These are phyloP conservation scores for Tuber indicum DNA, from an alignment of 495 filamentous ascomycete genomes.

Conservation along the genomic window DNA sequence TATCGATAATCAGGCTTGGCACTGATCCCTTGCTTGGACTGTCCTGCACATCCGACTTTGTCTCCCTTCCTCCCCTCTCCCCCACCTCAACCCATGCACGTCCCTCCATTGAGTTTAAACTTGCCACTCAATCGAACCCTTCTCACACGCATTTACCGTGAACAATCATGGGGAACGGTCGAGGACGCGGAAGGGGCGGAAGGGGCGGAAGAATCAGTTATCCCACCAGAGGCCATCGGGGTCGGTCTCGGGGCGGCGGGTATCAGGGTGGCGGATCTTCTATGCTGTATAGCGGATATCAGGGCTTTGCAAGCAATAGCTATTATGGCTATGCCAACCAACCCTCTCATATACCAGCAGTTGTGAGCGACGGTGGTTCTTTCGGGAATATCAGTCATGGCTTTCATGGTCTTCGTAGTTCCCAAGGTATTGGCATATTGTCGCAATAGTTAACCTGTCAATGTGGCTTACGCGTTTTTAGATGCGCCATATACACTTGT, in stretches of 20 bases:
- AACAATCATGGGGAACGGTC: background rate
- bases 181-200: background rate
- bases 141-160: background rate
- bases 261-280: background rate
- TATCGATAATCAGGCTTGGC: background rate
- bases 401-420: background rate
- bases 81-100: background rate
- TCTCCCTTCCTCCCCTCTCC: background rate
- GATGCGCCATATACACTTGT: constrained; percentile 9
- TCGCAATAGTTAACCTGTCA: background rate
- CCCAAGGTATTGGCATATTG: background rate
- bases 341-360: background rate
- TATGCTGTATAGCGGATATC: background rate
- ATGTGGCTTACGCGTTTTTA: background rate
- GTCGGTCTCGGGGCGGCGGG: background rate
- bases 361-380: background rate
- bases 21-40: background rate
- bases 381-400: background rate
- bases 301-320: background rate
- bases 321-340: background rate
- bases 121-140: background rate
- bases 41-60: background rate
- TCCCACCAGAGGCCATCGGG: background rate
- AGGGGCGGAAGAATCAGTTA: background rate
- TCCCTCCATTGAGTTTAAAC: background rate